Base-by-base conservation (phyloP, 2,329 filamentous ascomycete genomes). In the Purpureocillium takamizusanense region DNA sequence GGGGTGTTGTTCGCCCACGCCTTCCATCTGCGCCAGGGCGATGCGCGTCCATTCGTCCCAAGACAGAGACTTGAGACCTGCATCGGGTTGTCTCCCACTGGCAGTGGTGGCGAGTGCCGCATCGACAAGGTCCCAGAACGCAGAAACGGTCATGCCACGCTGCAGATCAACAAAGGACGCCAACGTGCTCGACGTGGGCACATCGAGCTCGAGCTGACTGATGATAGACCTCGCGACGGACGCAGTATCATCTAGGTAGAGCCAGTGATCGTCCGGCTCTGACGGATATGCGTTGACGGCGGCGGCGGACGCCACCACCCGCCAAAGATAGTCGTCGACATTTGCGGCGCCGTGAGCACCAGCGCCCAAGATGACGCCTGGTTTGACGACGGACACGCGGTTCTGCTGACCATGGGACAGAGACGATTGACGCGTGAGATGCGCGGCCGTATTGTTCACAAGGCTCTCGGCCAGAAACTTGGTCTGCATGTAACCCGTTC, bases 391-490 rank as follows among this genome's bases (percentile, higher is more conserved):
- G 2, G 41, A 47, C 7, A 48, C 31, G 1, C 40, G 40, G 16
- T 43, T 42, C n/a, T 43, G 45, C 4, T 29, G n/a, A 30, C 11
- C 5, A 13, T 7, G 7, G 11, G 28, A 4, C 7, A 6, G 11
- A 5, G 28, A 6, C 12, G 28, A 30, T 12, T 7, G 11, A 25
- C 6, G 21, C n/a, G 11, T 12, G 6, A 30, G 12, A 30, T 30
- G 28, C 12, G 28, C 28, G 7, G 28, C 28, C 13, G 38, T 30
- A 6, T 46, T 43, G 8, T 40, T 17, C 5, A 53, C 44, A 2
- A 52, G 23, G 10, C 34, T 29, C 17, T 53, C 50, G n/a, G 49
- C 42, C 11, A 52, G 44, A 8, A 48, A 50, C n/a, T 53, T 53
- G 6, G 45, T 50, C 35, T 52, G 49, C 12, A 37, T 43, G 23